Base-by-base conservation (phyloP, 306 rosid genomes). In the Abrus precatorius region DNA sequence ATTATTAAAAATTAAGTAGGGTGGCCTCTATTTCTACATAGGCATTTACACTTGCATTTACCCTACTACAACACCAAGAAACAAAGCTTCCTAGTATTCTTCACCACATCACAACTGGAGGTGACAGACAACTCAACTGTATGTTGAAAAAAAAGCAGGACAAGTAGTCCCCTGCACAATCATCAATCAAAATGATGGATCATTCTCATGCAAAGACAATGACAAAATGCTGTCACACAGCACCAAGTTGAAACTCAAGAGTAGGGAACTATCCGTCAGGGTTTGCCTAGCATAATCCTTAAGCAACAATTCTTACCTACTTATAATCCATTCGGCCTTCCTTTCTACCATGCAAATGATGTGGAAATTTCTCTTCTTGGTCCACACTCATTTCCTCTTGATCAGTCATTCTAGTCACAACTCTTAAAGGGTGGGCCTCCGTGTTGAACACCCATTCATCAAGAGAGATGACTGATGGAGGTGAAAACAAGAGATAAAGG, bases 361-460 rank as follows among this genome's bases (percentile, higher is more conserved):
- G 73, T 27, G 89, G 87, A 43, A 80, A 44, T 78, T 81, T 85
- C 8, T 62, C 71, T 50, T 80, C 77, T 62, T 69, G 77, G 60
- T 43, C 20, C 20, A 9, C 72, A 62, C 20, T 49, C 30, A 6
- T 52, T 20, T 5, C 72, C 71, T 71, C 79, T 54, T 72, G 60
- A 52, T 12, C 52, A 61, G 33, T 54, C 79, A 45, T 62, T 82
- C 88, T 82, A 20, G 86, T 79, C 50, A 69, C 49, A 66, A 88
- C 88, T 80, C 88, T 85, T 57, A 86, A 77, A 81, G 92, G 92
- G 81, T 90, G 94, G 40, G 90, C 92, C 82, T 88, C 94, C 5
- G 94, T 88, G 86, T 90, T 88, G 80, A 90, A 88, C 82, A 90
- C 94, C 91, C 94, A 90, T 72, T 85, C 87, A 60, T 90, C 89